Base-by-base conservation (phyloP, 2,329 filamentous ascomycete genomes). In the Emmonsiellopsis sp. region DNA sequence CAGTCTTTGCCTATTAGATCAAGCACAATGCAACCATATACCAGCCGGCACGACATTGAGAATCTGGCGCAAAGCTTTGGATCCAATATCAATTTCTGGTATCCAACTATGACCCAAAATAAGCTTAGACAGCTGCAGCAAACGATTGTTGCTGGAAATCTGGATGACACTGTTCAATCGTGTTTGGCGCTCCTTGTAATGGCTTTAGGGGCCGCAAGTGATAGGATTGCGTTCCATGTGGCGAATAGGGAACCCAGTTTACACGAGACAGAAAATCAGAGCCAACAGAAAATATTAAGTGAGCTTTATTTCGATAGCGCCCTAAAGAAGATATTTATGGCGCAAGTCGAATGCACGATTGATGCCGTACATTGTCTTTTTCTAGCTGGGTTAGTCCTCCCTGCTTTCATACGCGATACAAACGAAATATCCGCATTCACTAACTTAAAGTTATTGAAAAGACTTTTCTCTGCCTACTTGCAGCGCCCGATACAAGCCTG, bases 401-500 rank as follows among this genome's bases (percentile, higher is more conserved):
- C 35, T 38, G 1, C 9, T 38, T 26, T 26, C 20, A 26, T 26
- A 5, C 20, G 20, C 20, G 20, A 5, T 26, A 26, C 20, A 26
- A 5, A 26, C 20, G 20, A 26, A 26, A 26, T 26, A 38, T 10
- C 2, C 35, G 13, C 13, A 38, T 10, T 38, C 1, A 38, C 13
- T 38, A 38, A 10, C 35, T n/a, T 38, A 7, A 40, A 35, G 2
- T 10, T 32, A 9, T 45, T 10, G 13, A 5, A 5, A 1, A 73
- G 75, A 0, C 54, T 79, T 1, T 79, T 78, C 56, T 78, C 76
- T 54, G 75, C 76, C 0, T 79, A 75, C 34, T 61, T 79, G 0
- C 71, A 76, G 2, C 64, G 76, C 1, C 77, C 77, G 0, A 63
- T 80, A 1, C 77, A 79, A 53, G 76, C 77, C 0, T 79, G 77